Evolutionary conservation across 2,329 filamentous ascomycete species (phyloP).

Genomic region (Paraphaeosphaeria minitans): DNA sequence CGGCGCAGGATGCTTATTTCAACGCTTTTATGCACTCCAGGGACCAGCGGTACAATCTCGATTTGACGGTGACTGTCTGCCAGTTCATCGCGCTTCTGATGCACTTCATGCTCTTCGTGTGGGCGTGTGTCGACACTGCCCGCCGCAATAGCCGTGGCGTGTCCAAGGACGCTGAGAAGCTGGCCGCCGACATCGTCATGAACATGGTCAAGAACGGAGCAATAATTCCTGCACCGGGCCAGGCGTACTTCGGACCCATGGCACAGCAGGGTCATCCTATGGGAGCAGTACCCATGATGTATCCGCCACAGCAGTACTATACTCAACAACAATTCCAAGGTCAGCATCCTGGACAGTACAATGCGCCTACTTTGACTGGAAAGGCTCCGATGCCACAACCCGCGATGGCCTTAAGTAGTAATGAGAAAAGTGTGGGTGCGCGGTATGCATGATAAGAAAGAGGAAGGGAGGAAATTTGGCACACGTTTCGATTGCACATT

Average conservation of each 20-base stretch:
- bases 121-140: slow-evolving; percentile 46
- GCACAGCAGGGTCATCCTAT: slow-evolving; percentile 12
- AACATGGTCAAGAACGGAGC: slow-evolving; percentile 41
- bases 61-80: slow-evolving; percentile 33
- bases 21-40: slow-evolving; percentile 36
- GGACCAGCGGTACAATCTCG: slow-evolving; percentile 24
- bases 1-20: slow-evolving; percentile 36
- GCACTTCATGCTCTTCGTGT: slow-evolving; percentile 45
- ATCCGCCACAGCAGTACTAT: slow-evolving; percentile 10
- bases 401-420: slow-evolving; percentile 16
- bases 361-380: slow-evolving; percentile 3
- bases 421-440: slow-evolving; percentile 23
- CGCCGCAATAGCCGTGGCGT: slow-evolving; percentile 27
- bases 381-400: slow-evolving; percentile 1
- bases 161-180: slow-evolving; percentile 38
- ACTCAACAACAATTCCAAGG: slow-evolving; percentile 14
- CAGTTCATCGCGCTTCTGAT: slow-evolving; percentile 37
- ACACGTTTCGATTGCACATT: neutral
- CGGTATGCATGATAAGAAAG: slow-evolving; percentile 22
- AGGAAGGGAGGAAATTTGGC: neutral
- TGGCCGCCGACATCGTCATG: slow-evolving; percentile 41
- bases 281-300: neutral
- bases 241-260: slow-evolving; percentile 20
- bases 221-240: slow-evolving; percentile 30
- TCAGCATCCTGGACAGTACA: slow-evolving; percentile 12